Percentiles rank a stretch among this genome's conserved stretches.
Evolutionary conservation across 257 asterid species (phyloP).

Genomic region (Rauvolfia tetraphylla): DNA sequence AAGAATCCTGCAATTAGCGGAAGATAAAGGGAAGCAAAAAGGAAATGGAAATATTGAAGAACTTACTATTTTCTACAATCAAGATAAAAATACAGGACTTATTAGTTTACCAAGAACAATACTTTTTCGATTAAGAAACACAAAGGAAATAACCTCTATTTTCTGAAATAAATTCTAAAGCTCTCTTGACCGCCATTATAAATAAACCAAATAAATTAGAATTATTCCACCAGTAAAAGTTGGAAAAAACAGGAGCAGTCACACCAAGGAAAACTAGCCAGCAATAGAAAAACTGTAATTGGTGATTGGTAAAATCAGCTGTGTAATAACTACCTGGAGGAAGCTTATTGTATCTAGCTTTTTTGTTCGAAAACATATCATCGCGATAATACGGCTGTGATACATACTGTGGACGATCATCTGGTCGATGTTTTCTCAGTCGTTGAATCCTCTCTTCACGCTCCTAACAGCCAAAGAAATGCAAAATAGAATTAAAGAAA

Average conservation of each 20-base stretch:
- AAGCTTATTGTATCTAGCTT: constrained; percentile 57
- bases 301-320: neutral
- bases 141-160: neutral
- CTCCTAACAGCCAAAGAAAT: constrained; percentile 41
- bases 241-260: neutral
- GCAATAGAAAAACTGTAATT: neutral
- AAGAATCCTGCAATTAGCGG: neutral
- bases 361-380: constrained; percentile 55
- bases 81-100: neutral
- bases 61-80: neutral
- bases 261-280: neutral
- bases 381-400: constrained; percentile 50
- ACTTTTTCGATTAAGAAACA: neutral
- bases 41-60: neutral
- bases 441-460: constrained; percentile 84
- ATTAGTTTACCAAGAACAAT: neutral
- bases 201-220: neutral
- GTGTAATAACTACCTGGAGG: constrained; percentile 68
- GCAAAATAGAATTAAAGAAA: neutral
- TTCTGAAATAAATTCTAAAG: neutral
- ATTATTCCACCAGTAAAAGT: neutral
- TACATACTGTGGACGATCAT: constrained; percentile 57
- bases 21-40: neutral
- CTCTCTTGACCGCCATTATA: neutral
- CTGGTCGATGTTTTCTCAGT: constrained; percentile 58